phyloP scores from a whole-genome alignment of 176 grass and related monocot species.

The Secale cereale region DNA sequence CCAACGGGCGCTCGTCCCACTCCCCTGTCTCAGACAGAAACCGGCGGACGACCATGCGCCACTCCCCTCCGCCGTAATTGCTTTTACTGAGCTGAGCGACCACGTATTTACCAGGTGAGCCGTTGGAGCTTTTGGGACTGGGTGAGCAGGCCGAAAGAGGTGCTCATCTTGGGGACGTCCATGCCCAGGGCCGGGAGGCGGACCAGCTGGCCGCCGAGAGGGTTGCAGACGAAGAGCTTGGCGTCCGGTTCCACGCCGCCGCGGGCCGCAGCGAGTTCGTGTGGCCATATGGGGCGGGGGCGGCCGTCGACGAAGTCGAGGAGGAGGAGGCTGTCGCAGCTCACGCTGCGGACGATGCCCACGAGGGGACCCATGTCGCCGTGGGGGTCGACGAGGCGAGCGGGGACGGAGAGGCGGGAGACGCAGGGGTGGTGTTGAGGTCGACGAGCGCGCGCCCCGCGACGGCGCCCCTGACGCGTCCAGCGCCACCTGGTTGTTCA shows the following conservation, averaged over 20 bases:
- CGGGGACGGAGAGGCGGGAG: slow-evolving; percentile 19
- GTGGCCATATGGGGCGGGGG: not conserved
- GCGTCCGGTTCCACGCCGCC: not conserved
- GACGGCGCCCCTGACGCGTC: not conserved
- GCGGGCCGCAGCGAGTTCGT: not conserved
- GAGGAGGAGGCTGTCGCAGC: slow-evolving; percentile 31
- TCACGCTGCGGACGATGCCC: not conserved
- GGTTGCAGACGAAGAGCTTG: slow-evolving; percentile 24
- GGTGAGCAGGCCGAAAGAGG: slow-evolving; percentile 21
- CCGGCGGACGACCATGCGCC: not conserved
- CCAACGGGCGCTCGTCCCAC: slow-evolving; percentile 4
- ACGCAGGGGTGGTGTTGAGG: not conserved
- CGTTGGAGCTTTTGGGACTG: not conserved
- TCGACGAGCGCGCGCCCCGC: not conserved
- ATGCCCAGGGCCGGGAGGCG: slow-evolving; percentile 5
- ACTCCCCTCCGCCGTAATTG: not conserved
- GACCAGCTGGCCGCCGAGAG: slow-evolving; percentile 18
- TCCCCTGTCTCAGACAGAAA: not conserved
- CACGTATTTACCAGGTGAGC: slow-evolving; percentile 15
- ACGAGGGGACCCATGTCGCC: not conserved
- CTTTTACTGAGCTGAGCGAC: slow-evolving; percentile 5
- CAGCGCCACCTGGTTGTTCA: not conserved
- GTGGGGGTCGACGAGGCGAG: not conserved
- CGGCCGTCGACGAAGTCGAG: not conserved
- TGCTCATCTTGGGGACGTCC: not conserved